These are phyloP conservation scores for Termitomyces sp. DNA, from an alignment of 768 basidiomycete genomes.

Conservation along the genomic window DNA sequence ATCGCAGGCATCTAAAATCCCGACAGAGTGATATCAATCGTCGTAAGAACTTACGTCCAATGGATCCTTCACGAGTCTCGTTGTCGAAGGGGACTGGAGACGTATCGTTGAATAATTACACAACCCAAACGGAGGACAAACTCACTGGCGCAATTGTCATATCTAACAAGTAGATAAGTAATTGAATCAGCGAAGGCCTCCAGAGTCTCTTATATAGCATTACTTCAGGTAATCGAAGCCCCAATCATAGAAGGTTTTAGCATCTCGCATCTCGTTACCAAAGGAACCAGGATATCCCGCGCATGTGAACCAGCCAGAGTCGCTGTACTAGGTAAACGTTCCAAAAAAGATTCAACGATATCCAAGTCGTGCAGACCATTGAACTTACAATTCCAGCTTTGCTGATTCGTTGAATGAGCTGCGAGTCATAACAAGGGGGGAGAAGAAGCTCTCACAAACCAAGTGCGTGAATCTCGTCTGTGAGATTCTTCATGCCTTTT, in stretches of 20 bases:
- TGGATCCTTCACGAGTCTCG: slow-evolving; percentile 48
- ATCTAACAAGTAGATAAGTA: slow-evolving; percentile 19
- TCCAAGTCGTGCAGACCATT: too few species aligned
- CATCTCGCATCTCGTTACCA: slow-evolving; percentile 52
- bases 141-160: slow-evolving; percentile 52
- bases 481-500: slow-evolving; percentile 51
- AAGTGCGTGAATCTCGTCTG: slow-evolving; percentile 47
- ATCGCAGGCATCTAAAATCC: background rate
- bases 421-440: background rate
- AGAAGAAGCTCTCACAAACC: slow-evolving; percentile 48
- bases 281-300: slow-evolving; percentile 61
- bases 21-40: background rate
- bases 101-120: background rate
- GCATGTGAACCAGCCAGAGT: slow-evolving; percentile 67
- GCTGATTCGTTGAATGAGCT: slow-evolving; percentile 13
- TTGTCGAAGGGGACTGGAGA: slow-evolving; percentile 49
- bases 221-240: slow-evolving; percentile 66
- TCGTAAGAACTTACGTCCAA: slow-evolving; percentile 38
- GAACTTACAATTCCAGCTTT: slow-evolving; percentile 36
- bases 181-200: background rate
- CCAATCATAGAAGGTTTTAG: slow-evolving; percentile 54
- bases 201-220: slow-evolving; percentile 5
- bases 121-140: background rate
- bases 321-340: slow-evolving; percentile 37
- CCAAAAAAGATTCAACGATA: background rate